Evolutionary conservation across 805 yeast genomes (phyloP).

Genomic region (Isabelozyma heimii): DNA sequence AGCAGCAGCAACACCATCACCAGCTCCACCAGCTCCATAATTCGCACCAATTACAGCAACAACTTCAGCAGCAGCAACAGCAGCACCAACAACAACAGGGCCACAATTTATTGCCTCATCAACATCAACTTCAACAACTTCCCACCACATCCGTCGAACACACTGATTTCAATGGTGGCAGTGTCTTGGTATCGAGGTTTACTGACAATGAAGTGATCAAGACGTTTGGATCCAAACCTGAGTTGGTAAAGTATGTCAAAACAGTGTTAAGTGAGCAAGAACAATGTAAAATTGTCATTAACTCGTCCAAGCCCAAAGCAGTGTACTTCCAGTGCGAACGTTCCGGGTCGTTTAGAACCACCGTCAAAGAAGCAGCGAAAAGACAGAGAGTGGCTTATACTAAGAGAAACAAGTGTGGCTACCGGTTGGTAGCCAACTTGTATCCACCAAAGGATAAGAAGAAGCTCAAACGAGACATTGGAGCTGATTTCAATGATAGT

Average conservation of each 20-base stretch:
- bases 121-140: slow-evolving; percentile 9
- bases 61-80: neutral
- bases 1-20: slow-evolving; percentile 11
- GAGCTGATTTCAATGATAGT: slow-evolving; percentile 14
- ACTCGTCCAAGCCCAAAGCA: slow-evolving; percentile 47
- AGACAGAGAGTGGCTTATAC: slow-evolving; percentile 48
- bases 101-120: slow-evolving; percentile 1
- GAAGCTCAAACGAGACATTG: slow-evolving; percentile 19
- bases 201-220: slow-evolving; percentile 30
- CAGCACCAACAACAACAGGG: slow-evolving; percentile 2
- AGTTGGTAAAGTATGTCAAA: slow-evolving; percentile 33
- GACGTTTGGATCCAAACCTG: slow-evolving; percentile 24
- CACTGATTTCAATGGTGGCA: neutral
- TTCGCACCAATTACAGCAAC: slow-evolving; percentile 3
- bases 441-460: slow-evolving; percentile 45
- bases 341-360: slow-evolving; percentile 44
- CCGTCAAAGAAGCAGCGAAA: slow-evolving; percentile 44
- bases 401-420: slow-evolving; percentile 46
- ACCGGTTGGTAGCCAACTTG: slow-evolving; percentile 42
- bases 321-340: slow-evolving; percentile 47
- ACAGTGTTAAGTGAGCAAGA: slow-evolving; percentile 34
- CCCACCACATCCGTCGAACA: neutral
- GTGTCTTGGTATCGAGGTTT: slow-evolving; percentile 17
- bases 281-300: slow-evolving; percentile 44
- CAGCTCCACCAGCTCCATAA: slow-evolving; percentile 9